Conservation (phyloP, 2,329 filamentous ascomycete species). For the Curvularia spicifera region DNA sequence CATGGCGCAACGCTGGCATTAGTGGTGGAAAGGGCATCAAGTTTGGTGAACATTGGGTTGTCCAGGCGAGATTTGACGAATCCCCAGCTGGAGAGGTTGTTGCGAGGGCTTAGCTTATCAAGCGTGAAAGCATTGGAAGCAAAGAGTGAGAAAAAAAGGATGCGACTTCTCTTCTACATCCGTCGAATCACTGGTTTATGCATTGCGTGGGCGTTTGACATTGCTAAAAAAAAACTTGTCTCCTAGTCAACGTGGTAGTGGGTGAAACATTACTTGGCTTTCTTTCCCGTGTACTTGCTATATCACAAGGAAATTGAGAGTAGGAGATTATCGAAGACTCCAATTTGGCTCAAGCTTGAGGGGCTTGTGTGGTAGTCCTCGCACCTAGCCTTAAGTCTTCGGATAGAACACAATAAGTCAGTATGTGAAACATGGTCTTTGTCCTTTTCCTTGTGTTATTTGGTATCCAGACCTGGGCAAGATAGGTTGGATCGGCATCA, state of each 20-base stretch:
- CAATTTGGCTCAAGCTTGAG: background rate
- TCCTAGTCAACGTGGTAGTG: background rate
- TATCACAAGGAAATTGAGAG: background rate
- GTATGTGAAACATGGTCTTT: background rate
- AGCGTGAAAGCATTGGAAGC: background rate
- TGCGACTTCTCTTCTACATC: background rate
- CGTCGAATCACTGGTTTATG: constrained; percentile 2
- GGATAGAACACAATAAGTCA: background rate
- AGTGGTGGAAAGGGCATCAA: constrained; percentile 83
- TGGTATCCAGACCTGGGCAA: too few species aligned
- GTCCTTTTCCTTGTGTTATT: too few species aligned
- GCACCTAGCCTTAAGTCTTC: background rate
- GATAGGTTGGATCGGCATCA: too few species aligned
- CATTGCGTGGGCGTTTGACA: constrained; percentile 19
- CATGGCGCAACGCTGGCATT: constrained; percentile 84
- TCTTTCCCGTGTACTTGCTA: background rate
- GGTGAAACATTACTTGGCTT: background rate
- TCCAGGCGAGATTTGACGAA: constrained; percentile 64
- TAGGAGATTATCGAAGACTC: background rate
- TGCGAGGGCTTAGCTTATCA: constrained; percentile 6
- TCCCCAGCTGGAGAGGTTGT: constrained; percentile 5
- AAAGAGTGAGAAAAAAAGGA: background rate
- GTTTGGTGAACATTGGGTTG: constrained; percentile 86
- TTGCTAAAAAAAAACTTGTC: background rate
- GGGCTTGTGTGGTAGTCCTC: background rate